Evolutionary conservation across 2,329 filamentous ascomycete species (phyloP).

Genomic region (Lasiodiplodia sp.): DNA sequence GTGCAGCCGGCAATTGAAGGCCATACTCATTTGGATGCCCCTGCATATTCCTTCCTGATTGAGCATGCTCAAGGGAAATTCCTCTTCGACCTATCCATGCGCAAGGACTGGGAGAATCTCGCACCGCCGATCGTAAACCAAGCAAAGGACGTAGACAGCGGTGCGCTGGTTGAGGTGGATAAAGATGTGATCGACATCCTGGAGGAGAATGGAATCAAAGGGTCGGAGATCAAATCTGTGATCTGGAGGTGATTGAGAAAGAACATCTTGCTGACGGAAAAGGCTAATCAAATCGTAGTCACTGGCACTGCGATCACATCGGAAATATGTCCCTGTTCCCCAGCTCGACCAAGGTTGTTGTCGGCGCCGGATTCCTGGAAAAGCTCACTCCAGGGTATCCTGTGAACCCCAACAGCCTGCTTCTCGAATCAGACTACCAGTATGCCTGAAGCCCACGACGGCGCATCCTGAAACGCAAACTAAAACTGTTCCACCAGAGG

Average conservation of each 20-base stretch:
- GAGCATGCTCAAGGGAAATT: slow-evolving; percentile 16
- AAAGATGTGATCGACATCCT: slow-evolving; percentile 44
- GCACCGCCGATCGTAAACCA: not conserved
- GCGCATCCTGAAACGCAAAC: not conserved
- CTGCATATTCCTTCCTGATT: slow-evolving; percentile 15
- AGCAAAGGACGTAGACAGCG: slow-evolving; percentile 37
- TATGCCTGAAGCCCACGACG: not conserved
- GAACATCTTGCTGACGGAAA: not conserved
- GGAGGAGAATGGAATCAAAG: slow-evolving; percentile 18
- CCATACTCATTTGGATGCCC: slow-evolving; percentile 7
- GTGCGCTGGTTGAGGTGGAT: slow-evolving; percentile 49
- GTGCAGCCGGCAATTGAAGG: slow-evolving; percentile 2
- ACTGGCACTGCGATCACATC: slow-evolving; percentile 12
- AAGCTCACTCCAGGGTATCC: slow-evolving; percentile 5
- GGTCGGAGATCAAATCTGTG: slow-evolving; percentile 10
- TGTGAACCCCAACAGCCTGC: not conserved
- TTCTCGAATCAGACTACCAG: slow-evolving; percentile 16
- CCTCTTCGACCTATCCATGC: slow-evolving; percentile 36
- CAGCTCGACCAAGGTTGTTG: not conserved
- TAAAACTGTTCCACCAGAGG: slow-evolving; percentile 25
- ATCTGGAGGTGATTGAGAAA: slow-evolving; percentile 32
- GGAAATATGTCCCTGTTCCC: not conserved
- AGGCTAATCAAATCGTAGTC: not conserved
- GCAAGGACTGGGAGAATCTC: slow-evolving; percentile 55
- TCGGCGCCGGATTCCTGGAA: not conserved